These are phyloP conservation scores for Trebouxia sp. DNA, from an alignment of 139 green algal species.

Conservation along the genomic window DNA sequence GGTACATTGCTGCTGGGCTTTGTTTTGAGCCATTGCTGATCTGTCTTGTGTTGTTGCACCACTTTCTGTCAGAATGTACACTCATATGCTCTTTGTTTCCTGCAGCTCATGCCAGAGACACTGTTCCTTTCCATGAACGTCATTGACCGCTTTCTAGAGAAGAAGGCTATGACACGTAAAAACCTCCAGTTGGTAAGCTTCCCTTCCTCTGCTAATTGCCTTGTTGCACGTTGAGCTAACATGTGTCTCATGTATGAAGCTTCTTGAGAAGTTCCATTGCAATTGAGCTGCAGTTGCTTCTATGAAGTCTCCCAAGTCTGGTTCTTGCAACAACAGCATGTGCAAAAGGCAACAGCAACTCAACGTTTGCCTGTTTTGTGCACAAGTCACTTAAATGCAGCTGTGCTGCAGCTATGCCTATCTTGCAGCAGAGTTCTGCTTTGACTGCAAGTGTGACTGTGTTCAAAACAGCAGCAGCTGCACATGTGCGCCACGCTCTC, in stretches of 20 bases:
- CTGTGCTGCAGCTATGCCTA: too few relatives aligned
- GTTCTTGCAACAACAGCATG: too few relatives aligned
- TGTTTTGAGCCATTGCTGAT: neutral
- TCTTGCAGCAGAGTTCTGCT: too few relatives aligned
- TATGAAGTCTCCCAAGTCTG: too few relatives aligned
- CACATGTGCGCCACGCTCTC: too few relatives aligned
- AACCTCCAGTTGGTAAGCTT: constrained; percentile 93
- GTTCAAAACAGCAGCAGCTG: neutral
- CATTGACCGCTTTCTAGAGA: constrained; percentile 95
- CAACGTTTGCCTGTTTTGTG: too few relatives aligned
- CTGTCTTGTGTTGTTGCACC: too few relatives aligned
- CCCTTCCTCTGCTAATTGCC: neutral
- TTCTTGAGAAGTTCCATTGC: too few relatives aligned
- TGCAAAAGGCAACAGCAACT: too few relatives aligned
- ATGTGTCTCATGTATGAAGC: too few relatives aligned
- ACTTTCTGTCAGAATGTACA: neutral
- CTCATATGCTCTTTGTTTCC: neutral
- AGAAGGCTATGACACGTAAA: constrained; percentile 82
- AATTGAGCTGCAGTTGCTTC: too few relatives aligned
- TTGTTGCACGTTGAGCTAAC: neutral
- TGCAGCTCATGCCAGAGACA: constrained; percentile 96
- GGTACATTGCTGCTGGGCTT: neutral
- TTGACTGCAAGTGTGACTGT: neutral
- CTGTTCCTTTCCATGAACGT: constrained; percentile 95
- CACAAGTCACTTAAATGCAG: too few relatives aligned